Conservation (phyloP, 2,329 filamentous ascomycete species). For the Botrytis elliptica region DNA sequence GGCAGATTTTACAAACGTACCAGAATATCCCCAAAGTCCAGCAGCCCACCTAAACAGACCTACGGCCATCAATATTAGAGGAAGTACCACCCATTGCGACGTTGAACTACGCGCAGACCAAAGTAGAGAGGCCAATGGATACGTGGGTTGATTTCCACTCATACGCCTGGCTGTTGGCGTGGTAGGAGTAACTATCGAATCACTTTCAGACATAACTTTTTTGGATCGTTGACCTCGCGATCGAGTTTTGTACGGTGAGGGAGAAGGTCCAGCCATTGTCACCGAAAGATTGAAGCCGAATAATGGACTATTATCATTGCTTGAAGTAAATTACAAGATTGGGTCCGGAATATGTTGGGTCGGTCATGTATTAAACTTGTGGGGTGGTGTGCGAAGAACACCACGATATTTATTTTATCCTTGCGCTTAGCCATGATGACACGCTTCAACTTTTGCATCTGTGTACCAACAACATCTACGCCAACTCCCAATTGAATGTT, state of each 20-base stretch:
- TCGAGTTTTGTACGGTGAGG: constrained; percentile 17
- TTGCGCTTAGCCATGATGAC: constrained; percentile 13
- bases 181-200: constrained; percentile 7
- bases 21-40: constrained; percentile 93
- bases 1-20: constrained; percentile 44
- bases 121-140: constrained; percentile 89
- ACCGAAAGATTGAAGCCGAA: constrained; percentile 2
- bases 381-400: constrained; percentile 2
- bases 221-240: constrained; percentile 15
- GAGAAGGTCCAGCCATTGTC: constrained; percentile 18
- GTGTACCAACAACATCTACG: background rate
- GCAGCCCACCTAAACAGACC: constrained; percentile 92
- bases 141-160: constrained; percentile 46
- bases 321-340: background rate
- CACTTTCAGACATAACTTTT: constrained; percentile 7
- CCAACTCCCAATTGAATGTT: background rate
- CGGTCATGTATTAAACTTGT: background rate
- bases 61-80: constrained; percentile 83
- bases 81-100: constrained; percentile 90
- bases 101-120: constrained; percentile 83
- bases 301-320: constrained; percentile 14
- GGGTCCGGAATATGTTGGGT: background rate
- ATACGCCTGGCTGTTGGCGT: constrained; percentile 13
- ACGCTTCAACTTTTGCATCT: constrained; percentile 1
- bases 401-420: constrained; percentile 1